These are phyloP conservation scores for Digitaria exilis DNA, from an alignment of 202 grass and related monocot genomes.

Conservation along the genomic window DNA sequence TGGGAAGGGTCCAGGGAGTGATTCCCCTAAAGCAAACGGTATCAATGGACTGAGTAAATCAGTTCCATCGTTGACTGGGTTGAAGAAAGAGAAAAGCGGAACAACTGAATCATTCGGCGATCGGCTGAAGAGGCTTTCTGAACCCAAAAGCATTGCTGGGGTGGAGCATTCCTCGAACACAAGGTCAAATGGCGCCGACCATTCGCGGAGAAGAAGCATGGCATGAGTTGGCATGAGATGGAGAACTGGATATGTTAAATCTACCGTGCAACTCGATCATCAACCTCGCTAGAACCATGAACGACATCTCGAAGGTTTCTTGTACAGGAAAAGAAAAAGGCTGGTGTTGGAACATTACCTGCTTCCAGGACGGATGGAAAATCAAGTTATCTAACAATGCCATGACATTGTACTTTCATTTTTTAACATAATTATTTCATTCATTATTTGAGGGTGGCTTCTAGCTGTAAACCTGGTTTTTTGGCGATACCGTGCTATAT, in stretches of 20 bases:
- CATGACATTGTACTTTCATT: slow-evolving; percentile 3
- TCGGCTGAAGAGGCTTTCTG: slow-evolving; percentile 71
- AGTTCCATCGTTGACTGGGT: slow-evolving; percentile 61
- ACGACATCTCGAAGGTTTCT: slow-evolving; percentile 14
- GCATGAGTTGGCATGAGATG: slow-evolving; percentile 8
- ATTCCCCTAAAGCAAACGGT: slow-evolving; percentile 49
- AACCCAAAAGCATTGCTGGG: slow-evolving; percentile 54
- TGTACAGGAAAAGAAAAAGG: slow-evolving; percentile 33
- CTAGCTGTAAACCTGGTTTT: slow-evolving; percentile 42
- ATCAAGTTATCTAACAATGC: neutral
- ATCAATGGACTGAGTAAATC: slow-evolving; percentile 68
- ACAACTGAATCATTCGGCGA: slow-evolving; percentile 47
- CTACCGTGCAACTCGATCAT: slow-evolving; percentile 37
- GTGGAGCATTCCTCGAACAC: slow-evolving; percentile 22
- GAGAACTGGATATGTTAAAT: slow-evolving; percentile 37
- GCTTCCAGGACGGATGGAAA: slow-evolving; percentile 17
- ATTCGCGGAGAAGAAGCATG: slow-evolving; percentile 50
- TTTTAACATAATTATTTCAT: slow-evolving; percentile 50
- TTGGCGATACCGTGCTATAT: slow-evolving; percentile 9
- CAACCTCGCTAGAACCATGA: slow-evolving; percentile 31
- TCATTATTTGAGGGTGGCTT: slow-evolving; percentile 44
- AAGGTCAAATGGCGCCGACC: slow-evolving; percentile 24
- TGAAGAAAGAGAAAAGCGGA: slow-evolving; percentile 69
- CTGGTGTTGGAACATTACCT: neutral
- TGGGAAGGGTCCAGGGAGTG: slow-evolving; percentile 34